These are phyloP conservation scores for Starmerella sirachaensis DNA, from an alignment of 805 yeast genomes.

Conservation along the genomic window DNA sequence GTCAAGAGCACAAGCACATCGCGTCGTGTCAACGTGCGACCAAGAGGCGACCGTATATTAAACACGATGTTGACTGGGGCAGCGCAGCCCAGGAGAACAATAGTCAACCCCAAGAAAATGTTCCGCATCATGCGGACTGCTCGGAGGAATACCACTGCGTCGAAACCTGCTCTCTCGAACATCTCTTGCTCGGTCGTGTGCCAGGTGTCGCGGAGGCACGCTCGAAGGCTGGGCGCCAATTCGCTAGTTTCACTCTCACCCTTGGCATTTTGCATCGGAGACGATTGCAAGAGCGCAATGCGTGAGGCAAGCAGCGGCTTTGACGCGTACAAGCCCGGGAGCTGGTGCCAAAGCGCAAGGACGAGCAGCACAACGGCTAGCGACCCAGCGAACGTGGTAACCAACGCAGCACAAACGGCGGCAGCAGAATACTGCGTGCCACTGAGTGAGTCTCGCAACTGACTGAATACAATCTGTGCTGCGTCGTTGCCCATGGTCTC, in stretches of 20 bases:
- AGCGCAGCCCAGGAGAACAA: slow-evolving; percentile 27
- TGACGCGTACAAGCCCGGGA: slow-evolving; percentile 28
- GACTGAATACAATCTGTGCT: slow-evolving; percentile 18
- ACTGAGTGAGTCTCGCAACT: slow-evolving; percentile 21
- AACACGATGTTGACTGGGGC: slow-evolving; percentile 30
- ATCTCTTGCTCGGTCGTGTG: slow-evolving; percentile 21
- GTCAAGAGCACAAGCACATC: slow-evolving; percentile 31
- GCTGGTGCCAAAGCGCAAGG: slow-evolving; percentile 26
- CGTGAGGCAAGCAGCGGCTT: slow-evolving; percentile 14
- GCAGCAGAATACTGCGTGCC: slow-evolving; percentile 24
- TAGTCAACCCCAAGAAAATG: slow-evolving; percentile 25
- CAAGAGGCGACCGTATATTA: slow-evolving; percentile 22
- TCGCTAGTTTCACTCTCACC: not conserved
- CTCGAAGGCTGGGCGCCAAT: slow-evolving; percentile 13
- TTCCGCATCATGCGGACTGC: slow-evolving; percentile 27
- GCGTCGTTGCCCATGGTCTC: slow-evolving; percentile 3
- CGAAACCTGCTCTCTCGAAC: slow-evolving; percentile 27
- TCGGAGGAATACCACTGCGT: slow-evolving; percentile 28
- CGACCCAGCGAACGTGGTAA: slow-evolving; percentile 28
- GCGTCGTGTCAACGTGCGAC: slow-evolving; percentile 21
- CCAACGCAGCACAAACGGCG: slow-evolving; percentile 30
- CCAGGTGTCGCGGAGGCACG: slow-evolving; percentile 24
- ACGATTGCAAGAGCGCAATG: not conserved
- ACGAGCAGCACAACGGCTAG: slow-evolving; percentile 22
- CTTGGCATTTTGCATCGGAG: not conserved